phyloP scores from a whole-genome alignment of 768 basidiomycete genomes.

The Panaeolus papilionaceus region DNA sequence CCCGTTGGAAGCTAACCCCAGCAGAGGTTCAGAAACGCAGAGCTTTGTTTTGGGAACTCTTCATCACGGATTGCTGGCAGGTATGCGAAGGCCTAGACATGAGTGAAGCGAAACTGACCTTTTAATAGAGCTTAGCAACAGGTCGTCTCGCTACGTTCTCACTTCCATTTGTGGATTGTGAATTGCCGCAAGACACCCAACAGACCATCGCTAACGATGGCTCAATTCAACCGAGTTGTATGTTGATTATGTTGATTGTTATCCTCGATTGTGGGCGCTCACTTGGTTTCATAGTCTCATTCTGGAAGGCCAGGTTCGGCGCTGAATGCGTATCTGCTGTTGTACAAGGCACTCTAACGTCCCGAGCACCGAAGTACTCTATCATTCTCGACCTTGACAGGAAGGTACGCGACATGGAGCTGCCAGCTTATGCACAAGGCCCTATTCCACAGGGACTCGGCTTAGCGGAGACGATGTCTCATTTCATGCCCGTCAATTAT shows the following conservation, averaged over 20 bases:
- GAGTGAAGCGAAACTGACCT: not conserved
- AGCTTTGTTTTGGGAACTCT: constrained; percentile 75
- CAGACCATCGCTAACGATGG: constrained; percentile 66
- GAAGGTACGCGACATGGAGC: constrained; percentile 70
- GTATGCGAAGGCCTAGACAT: constrained; percentile 38
- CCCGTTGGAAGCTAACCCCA: constrained; percentile 66
- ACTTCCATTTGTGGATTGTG: constrained; percentile 75
- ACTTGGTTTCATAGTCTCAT: constrained; percentile 51
- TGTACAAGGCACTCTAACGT: constrained; percentile 71
- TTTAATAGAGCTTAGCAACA: constrained; percentile 65
- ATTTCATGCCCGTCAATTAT: constrained; percentile 80
- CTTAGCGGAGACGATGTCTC: constrained; percentile 69
- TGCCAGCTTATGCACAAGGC: constrained; percentile 67
- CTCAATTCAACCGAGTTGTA: constrained; percentile 62
- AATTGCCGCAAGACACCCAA: constrained; percentile 66
- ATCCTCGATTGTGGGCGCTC: not conserved
- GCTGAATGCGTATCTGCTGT: constrained; percentile 71
- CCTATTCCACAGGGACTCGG: constrained; percentile 53
- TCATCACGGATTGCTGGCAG: constrained; percentile 79
- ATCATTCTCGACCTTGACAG: constrained; percentile 69
- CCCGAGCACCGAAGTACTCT: constrained; percentile 65
- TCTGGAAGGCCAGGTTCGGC: constrained; percentile 75
- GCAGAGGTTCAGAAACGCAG: constrained; percentile 75
- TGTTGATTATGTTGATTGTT: constrained; percentile 30
- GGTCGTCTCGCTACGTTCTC: constrained; percentile 74